Evolutionary conservation across 2,329 filamentous ascomycete species (phyloP), one percentile per base, ranked within the genome.

Genomic region (Diaporthe sp.): DNA sequence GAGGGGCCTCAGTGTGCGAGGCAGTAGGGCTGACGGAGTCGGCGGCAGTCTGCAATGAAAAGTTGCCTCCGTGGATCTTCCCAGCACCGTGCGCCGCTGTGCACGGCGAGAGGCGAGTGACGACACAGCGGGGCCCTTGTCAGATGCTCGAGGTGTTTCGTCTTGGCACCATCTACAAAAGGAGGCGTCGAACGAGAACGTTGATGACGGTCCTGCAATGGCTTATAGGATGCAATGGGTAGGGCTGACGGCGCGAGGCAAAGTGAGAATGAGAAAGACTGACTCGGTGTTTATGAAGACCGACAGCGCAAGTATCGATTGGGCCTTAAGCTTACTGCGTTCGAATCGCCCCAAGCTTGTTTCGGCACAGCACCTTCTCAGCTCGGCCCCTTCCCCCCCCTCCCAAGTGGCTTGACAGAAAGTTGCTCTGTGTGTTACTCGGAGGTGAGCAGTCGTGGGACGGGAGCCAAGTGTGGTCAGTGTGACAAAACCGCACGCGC

Each of bases 21-120:
- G 32, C 63, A 68, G 17, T 68, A 68, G 47, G 63, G 63, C 63
- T 53, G 63, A 68, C 44, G 44, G 30, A 39, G 63, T 15, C 39
- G 39, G 39, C 27, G n/a, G 30, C 63, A 68, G 63, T 68, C 63
- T 53, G 63, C 63, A 39, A 68, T 53, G 47, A 68, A 68, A 66
- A 39, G n/a, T 39, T 27, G 63, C 32, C 63, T 68, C 32, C 47
- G 63, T 68, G 63, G 63, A 53, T 68, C 47, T 68, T 53, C 63
- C 63, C 47, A 53, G 63, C 47, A 68, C 63, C 63, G 63, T 53
- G 47, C 63, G 44, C 22, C 47, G 32, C 63, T 53, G 47, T 37
- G 47, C 63, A 53, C 44, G 39, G 35, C 63, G 32, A 37, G 63
- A 51, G 63, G 63, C 47, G 47, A 53, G 63, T 68, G 63, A 68